Percentiles rank a stretch among this genome's conserved stretches.
Evolutionary conservation across 176 grass and related monocot genomes (phyloP).

Genomic region (Tillandsia leiboldiana): DNA sequence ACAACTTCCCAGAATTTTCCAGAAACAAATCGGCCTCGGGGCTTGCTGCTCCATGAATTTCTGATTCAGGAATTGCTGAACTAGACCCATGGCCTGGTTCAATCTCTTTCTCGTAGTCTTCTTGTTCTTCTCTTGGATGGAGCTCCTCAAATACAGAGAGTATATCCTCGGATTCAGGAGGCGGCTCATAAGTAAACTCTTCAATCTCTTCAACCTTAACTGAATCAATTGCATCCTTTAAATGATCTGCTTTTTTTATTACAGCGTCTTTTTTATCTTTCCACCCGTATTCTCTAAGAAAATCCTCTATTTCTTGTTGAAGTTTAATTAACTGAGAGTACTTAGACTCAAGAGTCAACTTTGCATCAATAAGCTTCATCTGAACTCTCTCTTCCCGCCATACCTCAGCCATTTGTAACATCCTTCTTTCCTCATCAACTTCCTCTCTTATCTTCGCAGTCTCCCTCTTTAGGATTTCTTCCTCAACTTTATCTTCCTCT

Average conservation of each 20-base stretch:
- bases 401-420: conserved; percentile 97
- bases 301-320: conserved; percentile 44
- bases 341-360: conserved; percentile 73
- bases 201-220: conserved; percentile 41
- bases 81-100: conserved; percentile 54
- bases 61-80: conserved; percentile 36
- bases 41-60: conserved; percentile 52
- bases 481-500: conserved; percentile 88
- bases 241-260: conserved; percentile 51
- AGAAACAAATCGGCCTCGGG: conserved; percentile 65
- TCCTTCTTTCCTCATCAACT: conserved; percentile 80
- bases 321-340: conserved; percentile 56
- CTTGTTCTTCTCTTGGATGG: conserved; percentile 38
- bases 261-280: conserved; percentile 32
- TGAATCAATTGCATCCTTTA: conserved; percentile 42
- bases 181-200: conserved; percentile 71
- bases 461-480: conserved; percentile 70
- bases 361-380: conserved; percentile 96
- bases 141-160: conserved; percentile 79
- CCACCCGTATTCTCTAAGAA: conserved; percentile 35
- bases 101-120: conserved; percentile 46
- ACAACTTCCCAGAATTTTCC: conserved; percentile 35
- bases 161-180: conserved; percentile 59
- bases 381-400: conserved; percentile 96
- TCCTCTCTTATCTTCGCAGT: conserved; percentile 59